Evolutionary conservation across 495 filamentous ascomycete genomes (phyloP), one percentile per base, ranked within the genome.

Genomic region (Cercophora samala): DNA sequence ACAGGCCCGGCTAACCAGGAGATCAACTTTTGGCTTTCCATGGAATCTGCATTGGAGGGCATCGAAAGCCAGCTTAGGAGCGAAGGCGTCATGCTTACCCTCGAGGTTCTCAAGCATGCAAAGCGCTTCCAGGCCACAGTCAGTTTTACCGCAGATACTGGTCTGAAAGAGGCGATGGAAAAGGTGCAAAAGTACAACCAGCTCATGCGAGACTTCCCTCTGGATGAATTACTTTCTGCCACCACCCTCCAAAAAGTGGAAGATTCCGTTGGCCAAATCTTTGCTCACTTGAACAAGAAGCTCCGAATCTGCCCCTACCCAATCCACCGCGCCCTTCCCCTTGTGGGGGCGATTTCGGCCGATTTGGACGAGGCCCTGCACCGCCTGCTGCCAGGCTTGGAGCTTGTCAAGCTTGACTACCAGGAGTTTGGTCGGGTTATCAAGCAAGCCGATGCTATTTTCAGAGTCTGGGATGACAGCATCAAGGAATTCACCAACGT

Each of bases 181-280:
- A 87, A 89, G 79, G 95, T 98, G 51, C 93, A 97, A 80, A 97
- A 96, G 74, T 98, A 97, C 79, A 99, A 99, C 77, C 91, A 95
- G 77, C 83, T 98, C 18, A 97, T 99, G 93, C 88, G 95, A 56
- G 96, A 98, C 73, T 99, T 99, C 69, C 95, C 95, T 1, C 84
- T 97, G 54, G 93, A 97, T 74, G 96, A 99, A 74, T 80, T 99
- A 22, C 84, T 97, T 2, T 96, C 95, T 51, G 93, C 96, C 4
- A 95, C 93, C 5, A 93, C 93, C 2, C 77, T 98, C 55, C 85
- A 87, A 69, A 97, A 96, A 75, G 88, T 97, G n/a, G 87, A 93
- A 73, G 93, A 97, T 66, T 90, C 96, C 4, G 85, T 98, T 62
- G 84, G 87, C 62, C 83, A 91, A 61, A 95, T 98, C 66, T 98